Conservation (phyloP, 306 rosid genomes). For the Heteromeles arbutifolia region DNA sequence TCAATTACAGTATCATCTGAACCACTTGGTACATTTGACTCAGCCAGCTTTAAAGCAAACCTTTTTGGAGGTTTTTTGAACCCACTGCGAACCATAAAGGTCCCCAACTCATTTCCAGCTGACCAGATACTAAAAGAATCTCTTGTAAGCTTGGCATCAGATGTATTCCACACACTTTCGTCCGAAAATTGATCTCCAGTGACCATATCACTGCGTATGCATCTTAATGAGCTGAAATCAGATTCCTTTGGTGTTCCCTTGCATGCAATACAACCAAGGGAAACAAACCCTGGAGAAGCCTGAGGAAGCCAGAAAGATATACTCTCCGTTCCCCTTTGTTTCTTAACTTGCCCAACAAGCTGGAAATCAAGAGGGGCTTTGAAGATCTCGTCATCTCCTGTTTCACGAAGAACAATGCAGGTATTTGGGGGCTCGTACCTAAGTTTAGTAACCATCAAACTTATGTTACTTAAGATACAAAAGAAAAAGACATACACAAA, state of each 20-base stretch:
- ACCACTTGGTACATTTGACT: conserved; percentile 53
- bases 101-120: conserved; percentile 79
- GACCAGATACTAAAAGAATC: conserved; percentile 82
- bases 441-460: conserved; percentile 3
- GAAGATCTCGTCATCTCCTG: conserved; percentile 56
- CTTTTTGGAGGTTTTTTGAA: conserved; percentile 88
- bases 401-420: conserved; percentile 72
- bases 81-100: conserved; percentile 77
- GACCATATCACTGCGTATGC: conserved; percentile 85
- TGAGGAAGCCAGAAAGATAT: conserved; percentile 93
- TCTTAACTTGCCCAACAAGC: conserved; percentile 76
- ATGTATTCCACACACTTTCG: conserved; percentile 87
- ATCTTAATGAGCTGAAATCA: conserved; percentile 66
- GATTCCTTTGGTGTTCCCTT: conserved; percentile 69
- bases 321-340: conserved; percentile 76
- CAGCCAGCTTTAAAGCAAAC: conserved; percentile 80
- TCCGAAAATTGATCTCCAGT: conserved; percentile 78
- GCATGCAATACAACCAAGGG: conserved; percentile 81
- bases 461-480: neutral
- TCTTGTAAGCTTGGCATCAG: conserved; percentile 52
- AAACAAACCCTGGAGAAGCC: conserved; percentile 90
- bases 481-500: neutral
- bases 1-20: conserved; percentile 69
- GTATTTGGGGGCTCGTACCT: conserved; percentile 94
- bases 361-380: conserved; percentile 77